Evolutionary conservation across 176 grass and related monocot species (phyloP).

Genomic region (Hsuehochloa calcarea): DNA sequence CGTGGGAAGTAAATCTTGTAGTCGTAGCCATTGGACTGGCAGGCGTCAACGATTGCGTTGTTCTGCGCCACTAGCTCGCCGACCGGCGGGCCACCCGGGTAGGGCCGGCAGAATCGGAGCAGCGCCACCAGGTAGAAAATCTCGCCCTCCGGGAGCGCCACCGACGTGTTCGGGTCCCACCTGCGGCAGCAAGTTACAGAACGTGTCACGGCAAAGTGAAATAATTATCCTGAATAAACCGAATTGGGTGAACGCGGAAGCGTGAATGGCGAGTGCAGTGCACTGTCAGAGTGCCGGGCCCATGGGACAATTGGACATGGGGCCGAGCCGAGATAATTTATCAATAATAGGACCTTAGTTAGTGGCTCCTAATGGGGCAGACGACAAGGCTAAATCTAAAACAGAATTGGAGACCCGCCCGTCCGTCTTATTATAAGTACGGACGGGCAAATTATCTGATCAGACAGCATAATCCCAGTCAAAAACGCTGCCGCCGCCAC

Average conservation of each 20-base stretch:
- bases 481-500: not conserved
- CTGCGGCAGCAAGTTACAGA: slow-evolving; percentile 21
- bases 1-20: slow-evolving; percentile 87
- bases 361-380: slow-evolving; percentile 22
- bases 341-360: slow-evolving; percentile 29
- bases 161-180: slow-evolving; percentile 86
- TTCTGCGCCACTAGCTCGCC: slow-evolving; percentile 77
- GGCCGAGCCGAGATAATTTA: not conserved
- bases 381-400: slow-evolving; percentile 36
- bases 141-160: slow-evolving; percentile 66
- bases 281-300: not conserved
- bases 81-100: slow-evolving; percentile 41
- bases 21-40: slow-evolving; percentile 72
- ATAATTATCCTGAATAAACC: not conserved
- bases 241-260: not conserved
- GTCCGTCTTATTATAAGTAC: not conserved
- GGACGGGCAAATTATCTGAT: not conserved
- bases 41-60: slow-evolving; percentile 46
- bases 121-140: slow-evolving; percentile 97
- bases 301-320: not conserved
- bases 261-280: not conserved
- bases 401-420: not conserved
- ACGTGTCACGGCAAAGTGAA: not conserved
- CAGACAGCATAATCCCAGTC: not conserved
- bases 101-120: slow-evolving; percentile 62